Percentiles rank a stretch among this genome's conserved stretches.
phyloP scores from a whole-genome alignment of 805 yeast species.

The Candida boidinii region DNA sequence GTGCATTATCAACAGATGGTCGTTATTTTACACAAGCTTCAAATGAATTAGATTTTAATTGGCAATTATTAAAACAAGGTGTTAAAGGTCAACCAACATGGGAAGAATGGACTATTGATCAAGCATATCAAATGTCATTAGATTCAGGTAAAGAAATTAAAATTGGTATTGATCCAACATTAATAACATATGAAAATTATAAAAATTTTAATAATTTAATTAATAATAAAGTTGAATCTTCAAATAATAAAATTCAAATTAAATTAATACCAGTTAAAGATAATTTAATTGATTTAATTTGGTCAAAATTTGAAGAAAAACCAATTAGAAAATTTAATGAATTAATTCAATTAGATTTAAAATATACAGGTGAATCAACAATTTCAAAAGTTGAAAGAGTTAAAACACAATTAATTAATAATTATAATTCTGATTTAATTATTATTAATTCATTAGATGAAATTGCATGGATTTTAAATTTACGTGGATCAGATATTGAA shows the following conservation, averaged over 20 bases:
- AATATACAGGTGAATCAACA: conserved; percentile 60
- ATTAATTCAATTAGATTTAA: conserved; percentile 39
- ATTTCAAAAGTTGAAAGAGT: conserved; percentile 48
- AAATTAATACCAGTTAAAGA: conserved; percentile 35
- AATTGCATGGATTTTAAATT: conserved; percentile 82
- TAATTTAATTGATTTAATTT: conserved; percentile 40
- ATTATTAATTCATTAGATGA: conserved; percentile 62
- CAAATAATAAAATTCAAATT: conserved; percentile 24
- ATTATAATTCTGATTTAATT: conserved; percentile 14
- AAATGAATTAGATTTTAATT: conserved; percentile 51
- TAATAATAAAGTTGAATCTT: conserved; percentile 16
- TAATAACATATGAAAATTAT: conserved; percentile 30
- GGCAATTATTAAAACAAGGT: conserved; percentile 48
- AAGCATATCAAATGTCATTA: conserved; percentile 39
- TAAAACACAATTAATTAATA: conserved; percentile 26
- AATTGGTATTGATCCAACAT: conserved; percentile 41
- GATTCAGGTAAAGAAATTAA: conserved; percentile 31
- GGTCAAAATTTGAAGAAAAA: conserved; percentile 46
- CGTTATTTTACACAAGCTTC: conserved; percentile 52
- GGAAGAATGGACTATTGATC: conserved; percentile 49
- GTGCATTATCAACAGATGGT: conserved; percentile 53
- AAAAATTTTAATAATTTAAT: conserved; percentile 26
- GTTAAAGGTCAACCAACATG: conserved; percentile 41
- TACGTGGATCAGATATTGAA: conserved; percentile 52
- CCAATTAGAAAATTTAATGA: conserved; percentile 50